phyloP scores from a whole-genome alignment of 2,329 filamentous ascomycete species.

The Scleromitrula shiraiana region DNA sequence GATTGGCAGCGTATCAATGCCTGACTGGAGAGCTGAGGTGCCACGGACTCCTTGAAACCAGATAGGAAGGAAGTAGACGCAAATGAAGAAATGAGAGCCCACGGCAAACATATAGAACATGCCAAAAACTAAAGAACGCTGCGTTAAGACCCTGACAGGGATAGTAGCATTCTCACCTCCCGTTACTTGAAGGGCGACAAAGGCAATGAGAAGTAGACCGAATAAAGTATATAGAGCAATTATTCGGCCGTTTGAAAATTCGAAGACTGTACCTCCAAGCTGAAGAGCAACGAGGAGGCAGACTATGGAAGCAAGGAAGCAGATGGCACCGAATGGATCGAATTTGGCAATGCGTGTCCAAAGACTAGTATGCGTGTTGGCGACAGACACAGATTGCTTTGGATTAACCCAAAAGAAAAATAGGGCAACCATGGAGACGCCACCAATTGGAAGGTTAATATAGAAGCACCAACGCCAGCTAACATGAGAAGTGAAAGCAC shows the following conservation, averaged over 20 bases:
- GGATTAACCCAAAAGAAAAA: neutral
- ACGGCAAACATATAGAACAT: neutral
- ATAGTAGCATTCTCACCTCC: constrained; percentile 32
- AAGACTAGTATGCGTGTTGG: neutral
- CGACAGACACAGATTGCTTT: neutral
- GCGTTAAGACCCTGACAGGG: constrained; percentile 30
- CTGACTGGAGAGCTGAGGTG: constrained; percentile 34
- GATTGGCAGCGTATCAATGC: constrained; percentile 37
- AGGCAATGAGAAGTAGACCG: constrained; percentile 21
- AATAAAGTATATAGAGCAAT: constrained; percentile 28
- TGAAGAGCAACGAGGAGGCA: constrained; percentile 25
- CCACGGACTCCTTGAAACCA: constrained; percentile 28
- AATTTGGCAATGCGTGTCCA: constrained; percentile 16
- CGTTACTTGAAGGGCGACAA: constrained; percentile 28
- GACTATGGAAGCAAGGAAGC: constrained; percentile 23
- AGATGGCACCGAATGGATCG: constrained; percentile 28
- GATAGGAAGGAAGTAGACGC: neutral
- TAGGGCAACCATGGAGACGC: neutral
- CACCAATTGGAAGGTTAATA: neutral
- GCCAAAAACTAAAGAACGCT: neutral
- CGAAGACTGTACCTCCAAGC: constrained; percentile 22
- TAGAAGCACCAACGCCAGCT: no score
- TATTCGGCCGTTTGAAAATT: constrained; percentile 26
- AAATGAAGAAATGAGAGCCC: neutral
- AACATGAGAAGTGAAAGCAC: neutral